Conservation (phyloP, 768 basidiomycete genomes). For the Kondoa subrosea region DNA sequence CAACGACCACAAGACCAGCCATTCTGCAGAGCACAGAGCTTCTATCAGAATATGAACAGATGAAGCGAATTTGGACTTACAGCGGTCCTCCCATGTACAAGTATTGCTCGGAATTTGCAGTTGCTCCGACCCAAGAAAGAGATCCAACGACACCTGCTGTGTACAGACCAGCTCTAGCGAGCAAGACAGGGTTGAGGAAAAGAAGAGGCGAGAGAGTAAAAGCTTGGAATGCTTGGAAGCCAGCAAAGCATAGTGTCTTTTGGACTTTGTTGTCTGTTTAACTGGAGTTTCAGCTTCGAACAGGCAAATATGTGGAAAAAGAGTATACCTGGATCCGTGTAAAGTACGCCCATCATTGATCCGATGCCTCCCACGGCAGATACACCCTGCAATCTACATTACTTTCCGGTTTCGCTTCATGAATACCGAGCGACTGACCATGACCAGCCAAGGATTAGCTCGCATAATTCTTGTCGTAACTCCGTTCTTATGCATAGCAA, state of each 20-base stretch:
- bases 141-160: constrained; percentile 72
- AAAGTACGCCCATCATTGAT: constrained; percentile 65
- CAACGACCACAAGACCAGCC: constrained; percentile 74
- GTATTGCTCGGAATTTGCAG: constrained; percentile 68
- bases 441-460: constrained; percentile 25
- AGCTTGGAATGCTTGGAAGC: constrained; percentile 72
- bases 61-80: not conserved
- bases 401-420: constrained; percentile 45
- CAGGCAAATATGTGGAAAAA: too few species aligned
- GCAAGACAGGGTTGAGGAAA: constrained; percentile 66
- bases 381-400: constrained; percentile 12
- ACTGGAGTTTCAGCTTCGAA: too few species aligned
- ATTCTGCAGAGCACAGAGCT: constrained; percentile 53
- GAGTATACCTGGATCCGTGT: constrained; percentile 67
- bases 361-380: constrained; percentile 49
- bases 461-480: constrained; percentile 20
- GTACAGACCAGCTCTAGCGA: constrained; percentile 74
- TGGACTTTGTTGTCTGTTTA: constrained; percentile 38
- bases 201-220: constrained; percentile 75
- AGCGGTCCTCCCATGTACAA: constrained; percentile 74
- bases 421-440: constrained; percentile 34
- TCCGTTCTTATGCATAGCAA: constrained; percentile 18
- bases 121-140: constrained; percentile 72
- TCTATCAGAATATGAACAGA: not conserved
- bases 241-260: constrained; percentile 33